phyloP scores from a whole-genome alignment of 768 basidiomycete species.

The Phallus indusiatus region DNA sequence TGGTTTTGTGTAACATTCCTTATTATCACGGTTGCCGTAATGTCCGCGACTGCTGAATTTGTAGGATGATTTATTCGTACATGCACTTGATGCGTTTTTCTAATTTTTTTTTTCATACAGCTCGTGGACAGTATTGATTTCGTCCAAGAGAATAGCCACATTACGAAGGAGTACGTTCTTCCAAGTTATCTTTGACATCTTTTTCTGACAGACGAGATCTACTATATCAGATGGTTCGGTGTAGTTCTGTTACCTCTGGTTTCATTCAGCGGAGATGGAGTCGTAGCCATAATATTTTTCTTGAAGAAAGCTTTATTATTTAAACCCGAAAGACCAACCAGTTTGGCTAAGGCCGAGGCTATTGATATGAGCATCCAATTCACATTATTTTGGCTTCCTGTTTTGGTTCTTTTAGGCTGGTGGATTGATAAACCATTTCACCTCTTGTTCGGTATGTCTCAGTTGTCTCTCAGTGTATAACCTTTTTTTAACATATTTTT shows the following conservation, averaged over 20 bases:
- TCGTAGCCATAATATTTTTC: conserved; percentile 51
- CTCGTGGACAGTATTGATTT: conserved; percentile 56
- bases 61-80: conserved; percentile 27
- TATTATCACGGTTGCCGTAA: conserved; percentile 41
- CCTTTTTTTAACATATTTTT: neutral
- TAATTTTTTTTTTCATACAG: conserved; percentile 23
- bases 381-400: conserved; percentile 70
- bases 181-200: neutral
- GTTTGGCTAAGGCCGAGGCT: conserved; percentile 56
- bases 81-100: neutral
- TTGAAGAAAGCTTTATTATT: conserved; percentile 34
- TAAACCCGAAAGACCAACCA: conserved; percentile 34
- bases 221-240: conserved; percentile 54
- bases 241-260: conserved; percentile 62
- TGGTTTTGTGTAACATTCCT: conserved; percentile 52
- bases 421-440: conserved; percentile 50
- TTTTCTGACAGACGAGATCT: too few species aligned
- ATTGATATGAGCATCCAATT: conserved; percentile 78
- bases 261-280: conserved; percentile 65
- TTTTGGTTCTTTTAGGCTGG: conserved; percentile 62
- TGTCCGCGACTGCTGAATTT: conserved; percentile 66
- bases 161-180: conserved; percentile 45
- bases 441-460: conserved; percentile 55
- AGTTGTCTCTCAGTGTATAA: neutral
- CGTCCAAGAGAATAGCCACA: conserved; percentile 33